Evolutionary conservation across 306 rosid species (phyloP), one percentile per base, ranked within the genome.

Genomic region (Vigna hirtella): DNA sequence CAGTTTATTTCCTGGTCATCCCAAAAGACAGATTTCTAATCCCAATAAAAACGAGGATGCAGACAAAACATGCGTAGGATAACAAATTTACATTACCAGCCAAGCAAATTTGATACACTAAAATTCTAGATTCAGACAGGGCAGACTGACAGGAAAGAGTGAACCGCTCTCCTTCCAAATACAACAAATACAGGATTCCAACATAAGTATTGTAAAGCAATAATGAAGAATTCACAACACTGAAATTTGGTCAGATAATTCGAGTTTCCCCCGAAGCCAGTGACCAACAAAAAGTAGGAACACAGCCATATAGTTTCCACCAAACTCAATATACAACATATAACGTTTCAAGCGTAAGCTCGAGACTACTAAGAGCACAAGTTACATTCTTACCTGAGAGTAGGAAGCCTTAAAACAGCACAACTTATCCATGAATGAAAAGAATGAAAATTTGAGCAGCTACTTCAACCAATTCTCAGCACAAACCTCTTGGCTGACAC

Each of bases 401-500:
- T 87, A 86, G 49, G 96, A 86, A 88, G 88, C 52, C 79, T 75
- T 77, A 65, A 91, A 92, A 79, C 97, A 95, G 77, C 97, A 89
- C 10, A 95, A 70, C 72, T 77, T 84, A 79, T 88, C 97, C 98
- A 90, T 94, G 74, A 77, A 62, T 48, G 51, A 17, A 66, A 52
- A 32, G 7, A 48, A 75, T n/a, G 77, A 77, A 81, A 12, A 30
- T 12, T 50, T 70, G 74, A 58, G 70, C 78, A 84, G 70, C 49
- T 24, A 42, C 82, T 84, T 76, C 76, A 75, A 71, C 73, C 50
- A 78, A 79, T 84, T 84, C 73, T 83, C 84, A 81, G 65, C 90
- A 90, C 74, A 83, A 63, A 77, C 75, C 85, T 58, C 86, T 65
- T 63, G 74, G 76, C 11, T 63, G 74, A 69, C 81, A 82, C 81